These are phyloP conservation scores for Eimeria falciformis DNA, from an alignment of 169 alveolate genomes.

Conservation along the genomic window DNA sequence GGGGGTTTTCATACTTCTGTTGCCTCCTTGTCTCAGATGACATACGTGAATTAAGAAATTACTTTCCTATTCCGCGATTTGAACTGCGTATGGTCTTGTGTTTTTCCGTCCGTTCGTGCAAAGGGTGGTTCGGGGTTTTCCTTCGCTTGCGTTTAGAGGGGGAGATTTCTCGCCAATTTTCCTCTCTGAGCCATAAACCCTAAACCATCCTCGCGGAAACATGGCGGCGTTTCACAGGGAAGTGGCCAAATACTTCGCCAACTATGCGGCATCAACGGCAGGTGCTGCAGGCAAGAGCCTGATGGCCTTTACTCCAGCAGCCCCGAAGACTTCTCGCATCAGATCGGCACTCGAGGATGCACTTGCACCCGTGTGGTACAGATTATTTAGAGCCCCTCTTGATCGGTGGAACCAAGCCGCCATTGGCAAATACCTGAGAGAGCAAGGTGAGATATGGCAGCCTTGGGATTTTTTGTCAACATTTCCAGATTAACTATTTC, in stretches of 20 bases:
- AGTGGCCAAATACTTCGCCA: constrained; percentile 62
- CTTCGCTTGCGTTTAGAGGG: too few species aligned
- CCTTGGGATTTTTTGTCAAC: neutral
- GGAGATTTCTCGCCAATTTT: too few species aligned
- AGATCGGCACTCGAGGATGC: constrained; percentile 61
- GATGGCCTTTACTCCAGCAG: constrained; percentile 44
- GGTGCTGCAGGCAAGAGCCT: constrained; percentile 27
- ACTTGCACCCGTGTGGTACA: constrained; percentile 88
- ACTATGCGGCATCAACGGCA: constrained; percentile 11
- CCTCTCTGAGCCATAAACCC: too few species aligned
- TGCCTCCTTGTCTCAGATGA: too few species aligned
- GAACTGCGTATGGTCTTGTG: too few species aligned
- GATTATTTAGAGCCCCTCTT: constrained; percentile 87
- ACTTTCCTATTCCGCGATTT: too few species aligned
- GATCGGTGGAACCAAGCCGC: constrained; percentile 91
- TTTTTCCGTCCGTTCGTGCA: too few species aligned
- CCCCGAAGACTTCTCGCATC: neutral
- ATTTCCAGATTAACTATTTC: neutral
- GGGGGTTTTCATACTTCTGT: too few species aligned
- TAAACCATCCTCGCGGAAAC: too few species aligned
- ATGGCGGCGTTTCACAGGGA: constrained; percentile 71
- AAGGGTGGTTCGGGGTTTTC: too few species aligned
- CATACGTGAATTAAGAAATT: too few species aligned
- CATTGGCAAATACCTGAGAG: constrained; percentile 88
- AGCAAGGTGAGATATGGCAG: constrained; percentile 83